A percentile compares a stretch with the other conserved stretches of the same genome.
phyloP scores from a whole-genome alignment of 31 red algal species.

The Endocladia muricata region DNA sequence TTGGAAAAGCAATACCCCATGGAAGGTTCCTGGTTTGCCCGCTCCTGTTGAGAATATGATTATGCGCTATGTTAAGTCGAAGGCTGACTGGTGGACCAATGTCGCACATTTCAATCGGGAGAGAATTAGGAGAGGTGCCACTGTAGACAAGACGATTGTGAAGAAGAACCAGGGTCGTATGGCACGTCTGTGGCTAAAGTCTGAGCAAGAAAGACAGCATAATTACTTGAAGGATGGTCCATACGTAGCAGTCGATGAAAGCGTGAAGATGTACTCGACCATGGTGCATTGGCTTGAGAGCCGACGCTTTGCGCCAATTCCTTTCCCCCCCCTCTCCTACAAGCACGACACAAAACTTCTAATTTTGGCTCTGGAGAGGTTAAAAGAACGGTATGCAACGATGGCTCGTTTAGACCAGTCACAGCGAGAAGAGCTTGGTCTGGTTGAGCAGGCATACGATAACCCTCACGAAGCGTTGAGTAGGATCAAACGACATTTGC shows the following conservation, averaged over 20 bases:
- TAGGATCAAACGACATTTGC: conserved; percentile 86
- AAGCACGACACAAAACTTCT: conserved; percentile 97
- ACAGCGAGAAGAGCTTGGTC: conserved; percentile 82
- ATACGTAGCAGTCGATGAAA: conserved; percentile 83
- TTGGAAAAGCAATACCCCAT: conserved; percentile 96
- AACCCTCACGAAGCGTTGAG: conserved; percentile 85
- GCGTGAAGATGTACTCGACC: conserved; percentile 86
- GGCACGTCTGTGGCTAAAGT: conserved; percentile 81
- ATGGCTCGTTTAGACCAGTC: conserved; percentile 72
- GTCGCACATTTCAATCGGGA: conserved; percentile 81
- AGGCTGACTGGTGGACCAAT: conserved; percentile 95
- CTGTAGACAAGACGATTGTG: conserved; percentile 93
- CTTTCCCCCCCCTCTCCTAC: conserved; percentile 92
- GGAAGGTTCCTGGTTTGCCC: conserved; percentile 87
- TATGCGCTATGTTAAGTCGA: conserved; percentile 90
- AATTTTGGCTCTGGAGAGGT: conserved; percentile 81
- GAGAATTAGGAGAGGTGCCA: conserved; percentile 76
- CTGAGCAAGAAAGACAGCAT: conserved; percentile 87
- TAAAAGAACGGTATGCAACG: conserved; percentile 84
- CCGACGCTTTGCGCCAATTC: conserved; percentile 84
- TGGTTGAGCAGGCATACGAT: conserved; percentile 87
- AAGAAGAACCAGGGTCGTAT: conserved; percentile 91
- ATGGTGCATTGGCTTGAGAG: conserved; percentile 96
- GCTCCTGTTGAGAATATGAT: conserved; percentile 84
- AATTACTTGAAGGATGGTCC: conserved; percentile 91